Evolutionary conservation across 1,139 yeast species (phyloP).

Genomic region (Taiozyma sp.): DNA sequence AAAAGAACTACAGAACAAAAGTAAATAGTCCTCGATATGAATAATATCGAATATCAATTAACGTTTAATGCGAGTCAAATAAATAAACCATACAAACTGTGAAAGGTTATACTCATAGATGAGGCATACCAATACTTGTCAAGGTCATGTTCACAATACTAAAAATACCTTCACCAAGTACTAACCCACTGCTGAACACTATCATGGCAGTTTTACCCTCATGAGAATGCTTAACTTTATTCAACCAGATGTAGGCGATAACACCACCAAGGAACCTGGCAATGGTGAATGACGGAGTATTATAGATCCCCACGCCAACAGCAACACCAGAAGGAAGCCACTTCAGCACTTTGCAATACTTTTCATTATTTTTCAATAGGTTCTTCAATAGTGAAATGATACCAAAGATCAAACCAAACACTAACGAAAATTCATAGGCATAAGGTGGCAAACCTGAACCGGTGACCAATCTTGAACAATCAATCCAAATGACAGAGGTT

Average conservation of each 20-base stretch:
- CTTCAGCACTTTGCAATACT: conserved; percentile 38
- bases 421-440: conserved; percentile 59
- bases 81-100: not conserved
- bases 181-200: conserved; percentile 86
- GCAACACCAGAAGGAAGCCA: conserved; percentile 93
- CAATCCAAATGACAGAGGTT: conserved; percentile 95
- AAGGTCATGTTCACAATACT: conserved; percentile 77
- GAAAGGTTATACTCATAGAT: conserved; percentile 26
- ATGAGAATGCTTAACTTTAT: conserved; percentile 26
- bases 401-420: conserved; percentile 66
- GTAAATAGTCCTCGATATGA: conserved; percentile 1
- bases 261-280: conserved; percentile 91
- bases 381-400: conserved; percentile 62
- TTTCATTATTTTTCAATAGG: conserved; percentile 34
- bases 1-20: conserved; percentile 26
- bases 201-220: conserved; percentile 62
- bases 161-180: conserved; percentile 88
- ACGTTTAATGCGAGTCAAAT: not conserved
- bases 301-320: conserved; percentile 93
- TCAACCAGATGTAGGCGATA: conserved; percentile 58
- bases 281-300: conserved; percentile 86
- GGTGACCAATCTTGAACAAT: conserved; percentile 87
- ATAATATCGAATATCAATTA: not conserved
- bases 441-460: conserved; percentile 87
- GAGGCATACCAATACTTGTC: conserved; percentile 54